These are phyloP conservation scores for Magnusiomyces tetraspermus DNA, from an alignment of 1,139 yeast genomes.

Conservation along the genomic window DNA sequence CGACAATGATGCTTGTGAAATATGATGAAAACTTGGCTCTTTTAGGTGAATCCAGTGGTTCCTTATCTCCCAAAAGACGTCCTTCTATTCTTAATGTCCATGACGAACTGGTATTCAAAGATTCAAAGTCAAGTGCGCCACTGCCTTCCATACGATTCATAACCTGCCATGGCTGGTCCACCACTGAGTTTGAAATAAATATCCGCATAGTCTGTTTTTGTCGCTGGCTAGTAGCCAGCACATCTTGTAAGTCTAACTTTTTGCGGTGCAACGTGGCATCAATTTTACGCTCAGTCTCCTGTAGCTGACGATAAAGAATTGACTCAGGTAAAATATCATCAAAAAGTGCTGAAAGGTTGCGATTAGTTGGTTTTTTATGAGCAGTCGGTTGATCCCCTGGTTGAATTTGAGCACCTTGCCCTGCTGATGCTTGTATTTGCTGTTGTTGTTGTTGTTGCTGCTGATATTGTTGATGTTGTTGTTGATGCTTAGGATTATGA, in stretches of 20 bases:
- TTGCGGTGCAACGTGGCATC: constrained; percentile 79
- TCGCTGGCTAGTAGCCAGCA: constrained; percentile 37
- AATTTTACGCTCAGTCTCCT: constrained; percentile 67
- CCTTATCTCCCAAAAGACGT: constrained; percentile 45
- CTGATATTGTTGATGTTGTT: neutral
- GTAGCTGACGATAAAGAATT: constrained; percentile 54
- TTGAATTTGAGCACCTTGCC: neutral
- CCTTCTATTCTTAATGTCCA: constrained; percentile 94
- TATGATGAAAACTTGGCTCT: constrained; percentile 67
- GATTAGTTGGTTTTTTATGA: constrained; percentile 56
- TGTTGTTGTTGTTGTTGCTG: neutral
- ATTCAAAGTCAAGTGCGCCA: constrained; percentile 31
- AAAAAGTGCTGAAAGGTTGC: constrained; percentile 52
- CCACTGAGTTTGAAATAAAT: constrained; percentile 71
- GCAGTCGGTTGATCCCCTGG: constrained; percentile 1
- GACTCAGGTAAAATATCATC: constrained; percentile 65
- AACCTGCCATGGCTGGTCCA: constrained; percentile 86
- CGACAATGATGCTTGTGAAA: constrained; percentile 76
- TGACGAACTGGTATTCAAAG: constrained; percentile 32
- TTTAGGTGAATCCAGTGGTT: constrained; percentile 30
- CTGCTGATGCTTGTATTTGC: neutral
- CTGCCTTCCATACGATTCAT: constrained; percentile 28
- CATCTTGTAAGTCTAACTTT: constrained; percentile 76
- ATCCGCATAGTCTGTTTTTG: constrained; percentile 57
- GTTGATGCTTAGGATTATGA: neutral